Evolutionary conservation across 2,329 filamentous ascomycete species (phyloP).

Genomic region (Exophiala oligosperma): DNA sequence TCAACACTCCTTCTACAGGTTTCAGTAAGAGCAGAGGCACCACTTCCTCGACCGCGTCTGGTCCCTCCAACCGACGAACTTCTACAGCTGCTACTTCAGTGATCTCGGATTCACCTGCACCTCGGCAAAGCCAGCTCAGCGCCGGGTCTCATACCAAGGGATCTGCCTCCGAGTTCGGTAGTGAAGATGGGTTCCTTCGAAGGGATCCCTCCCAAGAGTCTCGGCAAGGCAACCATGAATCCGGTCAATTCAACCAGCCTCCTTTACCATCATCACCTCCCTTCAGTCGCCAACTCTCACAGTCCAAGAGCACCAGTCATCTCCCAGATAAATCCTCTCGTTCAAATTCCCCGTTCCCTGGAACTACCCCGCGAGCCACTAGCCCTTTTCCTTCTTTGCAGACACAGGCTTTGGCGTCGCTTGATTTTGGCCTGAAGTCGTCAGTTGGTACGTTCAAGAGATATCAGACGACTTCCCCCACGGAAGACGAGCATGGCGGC

Average conservation of each 20-base stretch:
- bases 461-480: constrained; percentile 27
- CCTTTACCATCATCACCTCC: constrained; percentile 25
- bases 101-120: constrained; percentile 63
- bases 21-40: constrained; percentile 80
- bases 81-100: constrained; percentile 90
- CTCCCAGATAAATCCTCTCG: constrained; percentile 54
- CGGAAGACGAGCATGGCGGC: constrained; percentile 59
- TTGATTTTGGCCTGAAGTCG: constrained; percentile 25
- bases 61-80: constrained; percentile 66
- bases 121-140: constrained; percentile 29
- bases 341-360: constrained; percentile 33
- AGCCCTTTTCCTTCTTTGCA: constrained; percentile 46
- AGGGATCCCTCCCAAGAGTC: constrained; percentile 21
- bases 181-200: constrained; percentile 17
- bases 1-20: constrained; percentile 53
- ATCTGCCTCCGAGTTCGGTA: constrained; percentile 13
- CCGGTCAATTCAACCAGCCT: constrained; percentile 17
- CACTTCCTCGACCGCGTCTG: constrained; percentile 77
- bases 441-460: constrained; percentile 9
- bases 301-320: constrained; percentile 64
- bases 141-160: constrained; percentile 15
- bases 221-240: constrained; percentile 9
- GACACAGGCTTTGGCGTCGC: constrained; percentile 29
- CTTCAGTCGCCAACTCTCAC: constrained; percentile 30
- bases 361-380: constrained; percentile 33